Percentiles rank a stretch among this genome's conserved stretches.
phyloP scores from a whole-genome alignment of 352 stramenopile species.

The Phytophthora meadii region DNA sequence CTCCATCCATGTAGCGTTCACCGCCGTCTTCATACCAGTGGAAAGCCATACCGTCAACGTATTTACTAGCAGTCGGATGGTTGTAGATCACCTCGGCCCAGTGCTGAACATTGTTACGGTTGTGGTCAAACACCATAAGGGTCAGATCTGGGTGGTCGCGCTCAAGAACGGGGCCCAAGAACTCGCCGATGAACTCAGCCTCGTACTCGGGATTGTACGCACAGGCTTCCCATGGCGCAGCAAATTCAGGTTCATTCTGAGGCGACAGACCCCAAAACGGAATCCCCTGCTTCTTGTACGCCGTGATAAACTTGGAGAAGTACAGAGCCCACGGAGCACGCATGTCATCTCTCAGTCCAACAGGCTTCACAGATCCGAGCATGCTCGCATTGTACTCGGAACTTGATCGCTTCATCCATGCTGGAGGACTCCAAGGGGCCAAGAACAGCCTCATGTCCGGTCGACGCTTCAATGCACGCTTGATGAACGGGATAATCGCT shows the following conservation, averaged over 20 bases:
- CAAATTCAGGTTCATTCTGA: constrained; percentile 91
- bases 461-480: constrained; percentile 62
- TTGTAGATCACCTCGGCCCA: constrained; percentile 80
- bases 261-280: constrained; percentile 89
- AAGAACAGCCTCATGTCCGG: constrained; percentile 84
- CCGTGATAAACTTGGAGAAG: constrained; percentile 92
- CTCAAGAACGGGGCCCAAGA: constrained; percentile 80
- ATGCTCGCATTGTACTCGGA: constrained; percentile 68
- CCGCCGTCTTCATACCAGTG: constrained; percentile 81
- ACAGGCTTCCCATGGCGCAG: constrained; percentile 75
- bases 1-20: constrained; percentile 72
- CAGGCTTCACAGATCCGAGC: constrained; percentile 56
- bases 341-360: constrained; percentile 60
- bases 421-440: constrained; percentile 88
- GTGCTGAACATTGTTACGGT: constrained; percentile 75
- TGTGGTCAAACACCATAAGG: constrained; percentile 94
- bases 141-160: constrained; percentile 80
- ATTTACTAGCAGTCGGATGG: constrained; percentile 63
- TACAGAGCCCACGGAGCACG: constrained; percentile 88
- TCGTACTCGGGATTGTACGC: constrained; percentile 56
- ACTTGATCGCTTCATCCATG: constrained; percentile 82
- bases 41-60: constrained; percentile 91
- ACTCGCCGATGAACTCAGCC: constrained; percentile 80
- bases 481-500: constrained; percentile 86
- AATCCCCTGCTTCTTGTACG: constrained; percentile 87